Evolutionary conservation across 1,284 basidiomycete species (phyloP), one percentile per base, ranked within the genome.

Genomic region (Grifola frondosa): DNA sequence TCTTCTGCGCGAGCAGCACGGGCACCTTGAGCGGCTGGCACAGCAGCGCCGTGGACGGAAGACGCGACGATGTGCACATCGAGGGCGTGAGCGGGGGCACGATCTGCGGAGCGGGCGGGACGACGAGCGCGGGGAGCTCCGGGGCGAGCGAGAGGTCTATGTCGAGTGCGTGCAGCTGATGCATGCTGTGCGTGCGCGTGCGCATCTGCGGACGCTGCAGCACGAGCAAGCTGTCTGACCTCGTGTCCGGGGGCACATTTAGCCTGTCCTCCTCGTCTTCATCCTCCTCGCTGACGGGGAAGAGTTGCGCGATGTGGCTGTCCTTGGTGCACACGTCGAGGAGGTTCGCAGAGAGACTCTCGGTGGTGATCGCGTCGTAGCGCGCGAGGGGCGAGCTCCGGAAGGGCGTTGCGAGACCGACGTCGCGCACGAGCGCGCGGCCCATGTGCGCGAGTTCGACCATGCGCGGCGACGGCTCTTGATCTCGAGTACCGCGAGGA

Each of bases 401-500:
- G 48, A 69, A 70, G 0, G 77, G 75, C 30, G 62, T 65, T 4
- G 69, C 64, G 40, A 79, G 64, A 0, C 70, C 74, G 42, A 69
- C 50, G 15, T 66, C 54, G 7, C 52, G 47, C 33, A 60, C 44
- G 5, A 40, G 41, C 11, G 60, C 63, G 6, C 64, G 58, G 16
- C 64, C 65, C 19, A 61, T 46, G 41, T 69, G 25, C 67, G 61
- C 33, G 37, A 37, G 52, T 74, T 76, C 34, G 71, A 62, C 80
- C 80, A 82, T 12, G 79, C 80, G 9, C 78, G 67, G 28, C 80
- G 66, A 13, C 72, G 65, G 40, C 71, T 70, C 49, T 75, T 69
- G 37, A 77, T 67, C 56, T 78, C 77, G 17, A 80, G 58, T 10
- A 77, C 59, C 9, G 66, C 63, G 20, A 72, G 61, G n/a, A 70